Percentiles rank a stretch among this genome's conserved stretches.
Evolutionary conservation across 2,329 filamentous ascomycete species (phyloP).

Genomic region (Chaetomiaceae sp.): DNA sequence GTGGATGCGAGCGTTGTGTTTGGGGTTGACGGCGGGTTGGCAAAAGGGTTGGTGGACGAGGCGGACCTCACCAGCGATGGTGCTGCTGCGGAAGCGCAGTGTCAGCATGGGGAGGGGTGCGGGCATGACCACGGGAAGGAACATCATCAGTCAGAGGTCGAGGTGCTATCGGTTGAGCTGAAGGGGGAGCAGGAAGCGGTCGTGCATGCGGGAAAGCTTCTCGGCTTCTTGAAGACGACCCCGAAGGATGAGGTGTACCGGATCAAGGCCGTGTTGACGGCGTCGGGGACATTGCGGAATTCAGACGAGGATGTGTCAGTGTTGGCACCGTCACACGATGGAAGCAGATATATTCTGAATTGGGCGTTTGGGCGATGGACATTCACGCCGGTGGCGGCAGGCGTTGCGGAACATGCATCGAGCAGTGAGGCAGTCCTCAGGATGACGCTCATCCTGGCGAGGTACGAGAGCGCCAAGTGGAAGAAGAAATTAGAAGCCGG

Average conservation of each 20-base stretch:
- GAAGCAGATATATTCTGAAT: conserved; percentile 76
- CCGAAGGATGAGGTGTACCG: conserved; percentile 93
- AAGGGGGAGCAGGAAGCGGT: conserved; percentile 35
- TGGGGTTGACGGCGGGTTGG: conserved; percentile 78
- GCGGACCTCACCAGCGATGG: conserved; percentile 28
- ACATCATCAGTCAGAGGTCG: conserved; percentile 78
- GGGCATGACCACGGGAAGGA: conserved; percentile 36
- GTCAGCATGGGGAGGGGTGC: conserved; percentile 4
- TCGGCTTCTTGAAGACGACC: conserved; percentile 61
- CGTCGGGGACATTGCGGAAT: conserved; percentile 38
- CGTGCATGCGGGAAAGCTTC: conserved; percentile 56
- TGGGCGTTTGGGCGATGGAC: conserved; percentile 98
- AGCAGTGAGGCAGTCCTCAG: conserved; percentile 52
- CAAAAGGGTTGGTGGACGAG: conserved; percentile 45
- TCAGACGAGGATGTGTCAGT: conserved; percentile 44
- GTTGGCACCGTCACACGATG: conserved; percentile 24
- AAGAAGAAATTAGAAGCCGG: conserved; percentile 62
- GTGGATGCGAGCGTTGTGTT: conserved; percentile 76
- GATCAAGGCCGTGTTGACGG: conserved; percentile 68
- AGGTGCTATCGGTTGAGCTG: conserved; percentile 79
- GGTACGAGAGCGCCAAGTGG: conserved; percentile 71
- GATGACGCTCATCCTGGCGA: conserved; percentile 70
- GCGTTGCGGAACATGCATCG: conserved; percentile 46
- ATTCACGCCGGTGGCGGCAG: conserved; percentile 56
- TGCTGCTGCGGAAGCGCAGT: conserved; percentile 15